A percentile compares a stretch with the other conserved stretches of the same genome.
Conservation (phyloP, 768 basidiomycete genomes). For the Kondoa subrosea region DNA sequence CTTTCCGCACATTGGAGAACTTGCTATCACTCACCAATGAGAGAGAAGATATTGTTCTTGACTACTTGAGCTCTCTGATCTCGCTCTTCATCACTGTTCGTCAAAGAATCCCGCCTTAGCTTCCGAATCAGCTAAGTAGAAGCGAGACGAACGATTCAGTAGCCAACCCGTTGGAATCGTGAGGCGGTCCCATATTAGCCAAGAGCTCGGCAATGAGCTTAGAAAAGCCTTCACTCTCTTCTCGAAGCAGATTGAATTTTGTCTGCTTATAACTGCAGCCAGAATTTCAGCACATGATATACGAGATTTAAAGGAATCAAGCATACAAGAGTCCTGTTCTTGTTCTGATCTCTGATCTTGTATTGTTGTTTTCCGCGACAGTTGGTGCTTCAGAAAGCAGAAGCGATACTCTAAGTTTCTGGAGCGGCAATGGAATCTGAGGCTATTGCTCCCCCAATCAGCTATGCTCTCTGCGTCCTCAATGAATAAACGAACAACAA, state of each 20-base stretch:
- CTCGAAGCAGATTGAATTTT: slow-evolving; percentile 92
- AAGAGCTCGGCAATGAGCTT: slow-evolving; percentile 73
- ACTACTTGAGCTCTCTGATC: slow-evolving; percentile 50
- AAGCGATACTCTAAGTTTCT: slow-evolving; percentile 4
- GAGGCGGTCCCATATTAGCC: slow-evolving; percentile 55
- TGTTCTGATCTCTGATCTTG: not conserved
- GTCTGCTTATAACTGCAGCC: slow-evolving; percentile 77
- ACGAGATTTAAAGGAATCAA: not conserved
- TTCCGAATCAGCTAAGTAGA: not conserved
- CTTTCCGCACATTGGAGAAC: not conserved
- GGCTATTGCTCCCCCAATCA: not conserved
- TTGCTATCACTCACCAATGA: slow-evolving; percentile 41
- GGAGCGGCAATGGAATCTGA: not conserved
- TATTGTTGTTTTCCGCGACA: not conserved
- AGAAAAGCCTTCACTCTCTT: slow-evolving; percentile 94
- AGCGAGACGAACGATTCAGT: slow-evolving; percentile 12
- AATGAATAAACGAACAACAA: not conserved
- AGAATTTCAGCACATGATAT: not conserved
- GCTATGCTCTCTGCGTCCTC: not conserved
- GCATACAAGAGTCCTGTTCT: slow-evolving; percentile 4
- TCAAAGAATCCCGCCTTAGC: not conserved
- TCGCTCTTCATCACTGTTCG: slow-evolving; percentile 1
- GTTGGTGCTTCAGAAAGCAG: not conserved
- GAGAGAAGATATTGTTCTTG: slow-evolving; percentile 64
- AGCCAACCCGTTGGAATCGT: slow-evolving; percentile 42